These are phyloP conservation scores for Pneumocystis murina DNA, from an alignment of 1,139 yeast genomes.

Conservation along the genomic window DNA sequence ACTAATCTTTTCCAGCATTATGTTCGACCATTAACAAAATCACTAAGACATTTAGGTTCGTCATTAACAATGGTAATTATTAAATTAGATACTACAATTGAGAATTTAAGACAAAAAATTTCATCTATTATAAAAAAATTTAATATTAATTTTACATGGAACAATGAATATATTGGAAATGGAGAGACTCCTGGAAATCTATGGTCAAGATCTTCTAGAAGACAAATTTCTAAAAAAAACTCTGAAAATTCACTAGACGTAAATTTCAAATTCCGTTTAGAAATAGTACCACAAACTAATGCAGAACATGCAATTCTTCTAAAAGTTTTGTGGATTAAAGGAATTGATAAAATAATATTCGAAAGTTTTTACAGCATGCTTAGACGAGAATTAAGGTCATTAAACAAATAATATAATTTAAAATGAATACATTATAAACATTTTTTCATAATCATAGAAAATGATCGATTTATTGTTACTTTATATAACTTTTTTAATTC, in stretches of 20 bases:
- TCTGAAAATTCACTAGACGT: neutral
- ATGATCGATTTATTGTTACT: neutral
- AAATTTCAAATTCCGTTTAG: neutral
- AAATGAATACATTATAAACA: neutral
- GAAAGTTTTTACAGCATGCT: slow-evolving; percentile 16
- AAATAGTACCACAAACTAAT: neutral
- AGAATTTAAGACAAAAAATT: neutral
- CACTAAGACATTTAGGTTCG: neutral
- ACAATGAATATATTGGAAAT: slow-evolving; percentile 2
- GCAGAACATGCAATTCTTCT: neutral
- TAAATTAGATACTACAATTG: neutral
- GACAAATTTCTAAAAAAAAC: slow-evolving; percentile 3
- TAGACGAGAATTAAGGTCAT: slow-evolving; percentile 14
- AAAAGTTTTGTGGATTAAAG: slow-evolving; percentile 14
- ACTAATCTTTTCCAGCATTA: slow-evolving; percentile 6
- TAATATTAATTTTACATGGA: neutral
- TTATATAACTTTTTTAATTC: neutral
- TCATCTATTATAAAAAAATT: neutral
- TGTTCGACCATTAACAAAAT: neutral
- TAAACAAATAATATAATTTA: neutral
- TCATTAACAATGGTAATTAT: slow-evolving; percentile 2
- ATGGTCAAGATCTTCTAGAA: slow-evolving; percentile 15
- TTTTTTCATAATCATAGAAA: neutral
- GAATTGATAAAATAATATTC: slow-evolving; percentile 10
- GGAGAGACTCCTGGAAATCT: slow-evolving; percentile 11